Base-by-base conservation (phyloP, 768 basidiomycete genomes). In the Galerina sulciceps region DNA sequence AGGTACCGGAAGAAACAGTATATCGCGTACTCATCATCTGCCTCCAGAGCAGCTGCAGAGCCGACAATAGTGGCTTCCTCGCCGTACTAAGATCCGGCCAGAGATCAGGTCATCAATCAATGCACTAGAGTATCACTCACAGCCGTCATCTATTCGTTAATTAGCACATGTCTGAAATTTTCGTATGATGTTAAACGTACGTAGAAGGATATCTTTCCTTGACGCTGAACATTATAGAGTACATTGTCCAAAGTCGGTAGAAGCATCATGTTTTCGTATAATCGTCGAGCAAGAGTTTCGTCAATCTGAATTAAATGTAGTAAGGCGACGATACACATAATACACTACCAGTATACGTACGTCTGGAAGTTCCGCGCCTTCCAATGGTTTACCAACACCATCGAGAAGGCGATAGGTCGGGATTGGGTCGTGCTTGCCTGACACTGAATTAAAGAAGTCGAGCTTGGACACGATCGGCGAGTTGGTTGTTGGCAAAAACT, bases 51-150 rank as follows among this genome's bases (percentile, higher is more conserved):
- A 31, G 95, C 94, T 2, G 95, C 94, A 40, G 92, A 89, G 8
- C 94, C 94, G 23, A 95, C 84, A 44, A 96, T 86, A 3, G 92
- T 88, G 5, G 93, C 95, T 79, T 96, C 94, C 72, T 96, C 94
- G 31, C 94, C 94, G 69, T 94, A 76, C 90, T 94, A 70, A 31
- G 31, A 42, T 45, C 36, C 10, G 31, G 11, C n/a, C 60, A 51
- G 43, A 53, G 48, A 51, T 54, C 26, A 59, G 17, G 48, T 37
- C 52, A 22, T 37, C 51, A 35, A n/a, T 49, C 18, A 37, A 37
- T 6, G 18, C 53, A 37, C 47, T 15, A 51, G 10, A 40, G 31
- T 22, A 35, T 55, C 36, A 72, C 94, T 74, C 75, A 91, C 90
- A 14, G 90, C 80, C 43, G 92, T 93, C 88, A 94, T 93, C 92